Base-by-base conservation (phyloP, 305 asterid genomes). In the Fraxinus greggii region DNA sequence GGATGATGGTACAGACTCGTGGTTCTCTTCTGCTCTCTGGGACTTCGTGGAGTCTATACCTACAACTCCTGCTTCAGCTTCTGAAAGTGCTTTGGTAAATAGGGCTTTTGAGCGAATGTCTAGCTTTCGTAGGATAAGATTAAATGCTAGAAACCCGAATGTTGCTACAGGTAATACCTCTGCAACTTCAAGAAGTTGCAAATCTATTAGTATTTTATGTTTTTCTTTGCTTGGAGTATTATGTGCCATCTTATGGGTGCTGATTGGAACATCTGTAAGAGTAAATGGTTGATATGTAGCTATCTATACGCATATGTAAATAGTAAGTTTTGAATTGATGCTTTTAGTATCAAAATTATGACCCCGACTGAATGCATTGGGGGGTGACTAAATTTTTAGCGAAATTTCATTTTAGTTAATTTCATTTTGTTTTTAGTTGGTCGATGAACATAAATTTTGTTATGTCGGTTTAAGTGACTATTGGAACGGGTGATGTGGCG, bases 11-110 rank as follows among this genome's bases (percentile, higher is more conserved):
- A 83, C 87, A 63, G 89, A 88, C 85, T 94, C 98, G 24, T 87
- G 94, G 93, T 86, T 94, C 83, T 92, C 98, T 12, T 86, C 97
- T 72, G 88, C 90, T 77, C 80, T 93, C 29, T 94, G 98, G 98
- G 83, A 95, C 31, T 96, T 91, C 82, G 94, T 96, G 92, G 99
- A 93, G 89, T 94, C 98, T 83, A 94, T 96, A 92, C 99, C 99
- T 8, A 86, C 99, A 7, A 88, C 88, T 86, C 98, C 97, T 72
- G 99, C 99, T 81, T 92, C 97, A 45, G 99, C 99, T 84, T 88
- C 97, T 78, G 99, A 96, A 85, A 89, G 80, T 72, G 92, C 91
- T 84, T 80, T 86, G 80, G 94, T 90, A 70, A 93, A 89, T 83
- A 86, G 81, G 87, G 92, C 92, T 32, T 86, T 93, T 33, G 97